A percentile compares a stretch with the other conserved stretches of the same genome.
phyloP scores from a whole-genome alignment of 2,329 filamentous ascomycete genomes.

The Colletotrichum cuscutae region DNA sequence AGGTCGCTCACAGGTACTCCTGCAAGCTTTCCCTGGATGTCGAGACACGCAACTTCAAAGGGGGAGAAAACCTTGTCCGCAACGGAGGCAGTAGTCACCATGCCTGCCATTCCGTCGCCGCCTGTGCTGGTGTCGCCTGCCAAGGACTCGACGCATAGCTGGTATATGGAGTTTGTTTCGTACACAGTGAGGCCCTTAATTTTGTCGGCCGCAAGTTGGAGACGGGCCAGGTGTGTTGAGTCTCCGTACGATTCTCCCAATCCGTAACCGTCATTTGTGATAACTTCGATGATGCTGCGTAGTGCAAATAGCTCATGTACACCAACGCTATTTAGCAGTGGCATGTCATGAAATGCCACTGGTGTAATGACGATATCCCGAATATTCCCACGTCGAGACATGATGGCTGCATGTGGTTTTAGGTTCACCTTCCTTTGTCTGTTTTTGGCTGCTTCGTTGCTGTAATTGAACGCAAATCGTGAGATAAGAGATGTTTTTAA shows the following conservation, averaged over 20 bases:
- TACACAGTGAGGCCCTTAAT: conserved; percentile 43
- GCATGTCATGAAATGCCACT: conserved; percentile 57
- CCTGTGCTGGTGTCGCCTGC: conserved; percentile 59
- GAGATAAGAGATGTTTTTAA: not conserved
- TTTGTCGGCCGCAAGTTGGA: conserved; percentile 44
- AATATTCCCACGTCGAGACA: conserved; percentile 44
- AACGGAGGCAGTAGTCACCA: conserved; percentile 54
- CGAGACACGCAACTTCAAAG: conserved; percentile 54
- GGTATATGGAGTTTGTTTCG: conserved; percentile 86
- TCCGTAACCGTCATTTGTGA: conserved; percentile 48
- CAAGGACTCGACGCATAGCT: conserved; percentile 79
- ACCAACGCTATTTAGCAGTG: conserved; percentile 54
- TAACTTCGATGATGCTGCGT: conserved; percentile 52
- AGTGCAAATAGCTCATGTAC: conserved; percentile 55
- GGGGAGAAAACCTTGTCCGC: conserved; percentile 54
- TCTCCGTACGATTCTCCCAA: conserved; percentile 54
- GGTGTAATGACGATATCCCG: conserved; percentile 52
- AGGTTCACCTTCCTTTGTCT: not conserved
- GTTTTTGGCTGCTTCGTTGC: not conserved
- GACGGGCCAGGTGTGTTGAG: conserved; percentile 47
- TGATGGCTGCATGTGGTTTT: conserved; percentile 27
- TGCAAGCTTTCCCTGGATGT: conserved; percentile 52
- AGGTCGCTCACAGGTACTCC: conserved; percentile 51
- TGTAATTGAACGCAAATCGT: not conserved
- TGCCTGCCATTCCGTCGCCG: conserved; percentile 69